These are phyloP conservation scores for Fraxinus albicans DNA, from an alignment of 305 asterid species.

Conservation along the genomic window DNA sequence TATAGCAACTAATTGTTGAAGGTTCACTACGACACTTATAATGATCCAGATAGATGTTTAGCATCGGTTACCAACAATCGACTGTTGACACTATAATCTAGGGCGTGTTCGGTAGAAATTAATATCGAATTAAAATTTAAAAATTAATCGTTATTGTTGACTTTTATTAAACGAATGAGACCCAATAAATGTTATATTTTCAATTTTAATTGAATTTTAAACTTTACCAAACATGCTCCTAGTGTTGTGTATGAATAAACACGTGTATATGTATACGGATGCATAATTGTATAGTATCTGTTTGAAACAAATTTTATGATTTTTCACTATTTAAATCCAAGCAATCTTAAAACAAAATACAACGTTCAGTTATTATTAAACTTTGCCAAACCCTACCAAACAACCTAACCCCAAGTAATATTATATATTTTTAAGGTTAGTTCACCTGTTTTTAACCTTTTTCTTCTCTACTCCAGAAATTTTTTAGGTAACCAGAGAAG, in stretches of 20 bases:
- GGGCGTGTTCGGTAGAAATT: too few species aligned
- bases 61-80: too few species aligned
- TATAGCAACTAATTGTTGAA: not conserved
- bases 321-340: not conserved
- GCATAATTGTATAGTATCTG: not conserved
- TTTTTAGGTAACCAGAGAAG: not conserved
- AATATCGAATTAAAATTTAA: too few species aligned
- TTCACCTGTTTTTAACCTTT: not conserved
- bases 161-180: too few species aligned
- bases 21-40: not conserved
- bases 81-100: not conserved
- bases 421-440: not conserved
- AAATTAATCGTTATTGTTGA: too few species aligned
- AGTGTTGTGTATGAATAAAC: too few species aligned
- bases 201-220: too few species aligned
- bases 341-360: not conserved
- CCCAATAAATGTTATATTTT: too few species aligned
- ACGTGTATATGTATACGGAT: not conserved
- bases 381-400: not conserved
- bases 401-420: not conserved
- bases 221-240: too few species aligned
- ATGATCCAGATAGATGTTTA: too few species aligned
- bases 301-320: not conserved
- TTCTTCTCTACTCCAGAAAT: not conserved
- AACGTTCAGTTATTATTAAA: not conserved